phyloP scores from a whole-genome alignment of 2,329 filamentous ascomycete species.

The Dothistroma septosporum region DNA sequence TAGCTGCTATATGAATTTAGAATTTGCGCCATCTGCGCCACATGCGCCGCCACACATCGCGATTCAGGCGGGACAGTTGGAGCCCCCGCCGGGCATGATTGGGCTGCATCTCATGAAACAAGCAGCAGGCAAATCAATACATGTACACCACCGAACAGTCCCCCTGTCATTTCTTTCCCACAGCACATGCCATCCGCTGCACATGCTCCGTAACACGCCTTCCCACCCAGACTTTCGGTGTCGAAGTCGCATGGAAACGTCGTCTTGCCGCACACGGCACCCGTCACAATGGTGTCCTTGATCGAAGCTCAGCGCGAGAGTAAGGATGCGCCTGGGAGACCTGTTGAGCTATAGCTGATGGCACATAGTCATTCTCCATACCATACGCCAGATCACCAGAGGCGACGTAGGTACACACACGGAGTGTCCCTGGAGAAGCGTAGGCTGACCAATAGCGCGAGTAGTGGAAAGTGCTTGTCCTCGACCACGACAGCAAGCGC shows the following conservation, averaged over 20 bases:
- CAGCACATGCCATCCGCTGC: not conserved
- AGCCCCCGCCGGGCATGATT: too few species aligned
- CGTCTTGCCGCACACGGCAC: not conserved
- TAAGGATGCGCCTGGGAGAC: conserved; percentile 40
- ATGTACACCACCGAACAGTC: not conserved
- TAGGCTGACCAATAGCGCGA: conserved; percentile 16
- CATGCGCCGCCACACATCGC: too few species aligned
- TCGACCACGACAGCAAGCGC: conserved; percentile 78
- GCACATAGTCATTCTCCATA: conserved; percentile 62
- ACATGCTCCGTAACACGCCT: not conserved
- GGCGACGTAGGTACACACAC: conserved; percentile 59
- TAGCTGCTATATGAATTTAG: too few species aligned
- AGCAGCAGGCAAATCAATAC: not conserved
- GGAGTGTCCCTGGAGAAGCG: conserved; percentile 1
- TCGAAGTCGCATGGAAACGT: not conserved
- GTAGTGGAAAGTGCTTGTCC: conserved; percentile 94
- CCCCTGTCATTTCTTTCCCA: not conserved
- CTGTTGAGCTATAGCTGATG: conserved; percentile 11
- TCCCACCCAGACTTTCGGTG: not conserved
- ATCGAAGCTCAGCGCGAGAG: conserved; percentile 79
- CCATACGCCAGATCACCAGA: conserved; percentile 72
- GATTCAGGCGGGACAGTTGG: too few species aligned
- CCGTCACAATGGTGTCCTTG: conserved; percentile 68
- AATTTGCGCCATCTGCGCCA: too few species aligned
- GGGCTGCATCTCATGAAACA: not conserved